These are phyloP conservation scores for Oryza officinalis DNA, from an alignment of 176 grass and related monocot genomes.

Conservation along the genomic window DNA sequence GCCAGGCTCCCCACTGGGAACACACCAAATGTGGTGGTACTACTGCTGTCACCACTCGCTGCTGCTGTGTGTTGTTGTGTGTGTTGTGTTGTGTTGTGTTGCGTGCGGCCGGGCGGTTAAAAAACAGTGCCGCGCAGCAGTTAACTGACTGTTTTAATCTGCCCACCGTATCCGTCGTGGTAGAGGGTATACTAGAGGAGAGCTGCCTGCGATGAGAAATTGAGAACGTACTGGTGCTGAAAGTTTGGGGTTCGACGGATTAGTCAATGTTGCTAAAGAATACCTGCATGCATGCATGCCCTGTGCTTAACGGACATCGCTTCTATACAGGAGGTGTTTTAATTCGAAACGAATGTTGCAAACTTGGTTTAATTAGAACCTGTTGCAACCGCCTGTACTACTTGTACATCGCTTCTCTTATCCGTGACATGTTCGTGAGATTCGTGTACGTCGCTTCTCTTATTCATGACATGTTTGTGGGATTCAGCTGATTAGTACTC, in stretches of 20 bases:
- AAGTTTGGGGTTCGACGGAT: too few relatives aligned
- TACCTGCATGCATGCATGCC: too few relatives aligned
- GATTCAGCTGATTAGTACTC: background rate
- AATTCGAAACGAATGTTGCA: background rate
- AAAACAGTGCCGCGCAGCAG: background rate
- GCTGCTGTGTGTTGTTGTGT: background rate
- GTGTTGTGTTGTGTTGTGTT: background rate
- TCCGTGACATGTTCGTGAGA: background rate
- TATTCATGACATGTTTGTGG: background rate
- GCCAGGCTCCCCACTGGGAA: background rate
- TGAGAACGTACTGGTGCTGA: too few relatives aligned
- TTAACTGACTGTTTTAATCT: background rate
- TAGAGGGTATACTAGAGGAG: too few relatives aligned
- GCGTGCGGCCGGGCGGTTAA: background rate
- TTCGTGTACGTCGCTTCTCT: too few relatives aligned
- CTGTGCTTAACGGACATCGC: background rate
- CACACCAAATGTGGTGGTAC: background rate
- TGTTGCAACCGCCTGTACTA: too few relatives aligned
- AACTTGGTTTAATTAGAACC: background rate
- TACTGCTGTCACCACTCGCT: background rate
- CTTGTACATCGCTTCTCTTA: too few relatives aligned
- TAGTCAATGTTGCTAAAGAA: background rate
- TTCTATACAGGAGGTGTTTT: background rate
- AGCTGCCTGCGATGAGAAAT: too few relatives aligned
- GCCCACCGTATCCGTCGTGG: too few relatives aligned